These are phyloP conservation scores for Trametes versicolor DNA, from an alignment of 1,284 basidiomycete species.

Conservation along the genomic window DNA sequence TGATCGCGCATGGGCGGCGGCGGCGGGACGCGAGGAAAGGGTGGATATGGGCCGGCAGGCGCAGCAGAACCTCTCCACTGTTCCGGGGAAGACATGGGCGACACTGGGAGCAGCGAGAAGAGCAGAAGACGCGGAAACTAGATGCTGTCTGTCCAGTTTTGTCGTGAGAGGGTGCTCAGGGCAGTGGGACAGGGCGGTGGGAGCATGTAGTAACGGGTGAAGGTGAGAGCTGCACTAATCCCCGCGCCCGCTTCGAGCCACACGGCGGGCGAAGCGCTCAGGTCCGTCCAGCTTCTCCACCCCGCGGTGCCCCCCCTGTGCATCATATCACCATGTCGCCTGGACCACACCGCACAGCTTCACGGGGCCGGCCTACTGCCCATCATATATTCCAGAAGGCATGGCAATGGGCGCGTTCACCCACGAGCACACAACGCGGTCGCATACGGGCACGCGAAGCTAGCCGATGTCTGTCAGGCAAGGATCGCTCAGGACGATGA, in stretches of 20 bases:
- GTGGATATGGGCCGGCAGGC: constrained; percentile 26
- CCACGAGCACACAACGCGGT: constrained; percentile 16
- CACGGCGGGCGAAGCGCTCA: constrained; percentile 32
- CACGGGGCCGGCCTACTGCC: not conserved
- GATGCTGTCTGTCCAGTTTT: constrained; percentile 2
- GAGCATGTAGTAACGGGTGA: constrained; percentile 20
- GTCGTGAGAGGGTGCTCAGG: not conserved
- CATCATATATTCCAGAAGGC: not conserved
- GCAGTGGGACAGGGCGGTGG: constrained; percentile 15
- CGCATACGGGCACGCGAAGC: not conserved
- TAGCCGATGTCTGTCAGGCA: not conserved
- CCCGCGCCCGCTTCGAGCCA: constrained; percentile 6
- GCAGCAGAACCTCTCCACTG: constrained; percentile 30
- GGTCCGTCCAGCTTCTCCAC: constrained; percentile 1
- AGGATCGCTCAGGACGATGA: constrained; percentile 8
- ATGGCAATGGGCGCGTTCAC: constrained; percentile 7
- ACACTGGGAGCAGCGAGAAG: not conserved
- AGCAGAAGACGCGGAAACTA: not conserved
- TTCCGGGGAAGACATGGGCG: constrained; percentile 29
- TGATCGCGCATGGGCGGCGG: constrained; percentile 19
- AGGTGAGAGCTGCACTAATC: not conserved
- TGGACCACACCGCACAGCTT: constrained; percentile 15
- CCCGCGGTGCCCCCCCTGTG: not conserved
- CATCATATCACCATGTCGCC: constrained; percentile 20
- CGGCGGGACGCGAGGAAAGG: constrained; percentile 19